Evolutionary conservation across 192 early-diverging fungal species (phyloP), one percentile per base, ranked within the genome.

Genomic region (Rhizophagus clarus): DNA sequence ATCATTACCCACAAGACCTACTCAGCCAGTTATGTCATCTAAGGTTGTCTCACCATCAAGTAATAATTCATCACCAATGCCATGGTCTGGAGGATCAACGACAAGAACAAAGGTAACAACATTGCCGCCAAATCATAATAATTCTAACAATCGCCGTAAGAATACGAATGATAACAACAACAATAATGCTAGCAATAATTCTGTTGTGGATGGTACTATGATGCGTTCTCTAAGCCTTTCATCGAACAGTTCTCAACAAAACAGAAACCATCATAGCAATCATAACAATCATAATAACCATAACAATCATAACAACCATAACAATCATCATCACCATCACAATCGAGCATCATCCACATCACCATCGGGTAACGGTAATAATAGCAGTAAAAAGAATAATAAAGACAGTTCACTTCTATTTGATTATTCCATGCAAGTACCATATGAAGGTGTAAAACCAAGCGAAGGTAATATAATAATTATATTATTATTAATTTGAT

Each of bases 361-460:
- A n/a, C 45, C 74, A 2, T 31, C 75, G 28, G 75, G 75, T 31
- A 61, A 40, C 61, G 10, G 11, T 56, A 64, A 64, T 64, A 29
- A 64, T 22, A 64, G 28, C 8, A 64, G 29, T 10, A 64, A 64
- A 14, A 61, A 61, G 20, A 61, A 61, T 24, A 45, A 20, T 14
- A 74, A 60, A 32, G 47, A 62, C 1, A 14, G 61, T 45, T 29
- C 60, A 20, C 75, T 76, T 34, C 34, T 76, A 32, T 76, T 76
- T 76, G 75, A 76, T 64, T 76, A 76, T 76, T 63, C 60, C 15
- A 28, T 64, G 37, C 75, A 76, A 76, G 75, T 51, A 40, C 75
- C 75, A 12, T 76, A 76, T 63, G 75, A 76, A 31, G 75, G 75
- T 14, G 75, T 76, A 6, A 76, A 76, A 32, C 75, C 75, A 12